Conservation (phyloP, 805 yeast genomes). For the Candida pseudoglaebosa region DNA sequence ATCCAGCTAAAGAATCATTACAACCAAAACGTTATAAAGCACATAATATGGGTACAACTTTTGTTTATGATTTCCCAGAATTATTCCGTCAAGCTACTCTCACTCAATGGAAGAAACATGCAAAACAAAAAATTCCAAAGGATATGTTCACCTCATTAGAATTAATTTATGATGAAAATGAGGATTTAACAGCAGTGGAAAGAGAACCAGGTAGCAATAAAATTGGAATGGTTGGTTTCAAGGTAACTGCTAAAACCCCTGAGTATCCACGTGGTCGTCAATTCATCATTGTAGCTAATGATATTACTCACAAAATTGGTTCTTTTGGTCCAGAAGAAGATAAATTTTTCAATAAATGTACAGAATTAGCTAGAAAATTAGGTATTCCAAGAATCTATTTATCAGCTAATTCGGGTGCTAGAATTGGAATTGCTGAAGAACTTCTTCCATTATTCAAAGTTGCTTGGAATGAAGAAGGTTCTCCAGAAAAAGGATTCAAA, state of each 20-base stretch:
- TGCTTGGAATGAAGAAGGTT: slow-evolving; percentile 79
- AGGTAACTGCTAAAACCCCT: slow-evolving; percentile 86
- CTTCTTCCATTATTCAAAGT: slow-evolving; percentile 83
- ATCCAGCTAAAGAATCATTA: slow-evolving; percentile 95
- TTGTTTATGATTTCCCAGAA: slow-evolving; percentile 98
- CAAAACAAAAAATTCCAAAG: slow-evolving; percentile 61
- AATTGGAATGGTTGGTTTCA: slow-evolving; percentile 97
- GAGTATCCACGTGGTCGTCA: slow-evolving; percentile 97
- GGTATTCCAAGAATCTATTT: slow-evolving; percentile 95
- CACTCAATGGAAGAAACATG: slow-evolving; percentile 75
- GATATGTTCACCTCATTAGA: slow-evolving; percentile 78
- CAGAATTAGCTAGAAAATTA: slow-evolving; percentile 82
- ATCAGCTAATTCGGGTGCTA: slow-evolving; percentile 98
- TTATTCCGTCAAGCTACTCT: slow-evolving; percentile 89
- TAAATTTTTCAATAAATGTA: slow-evolving; percentile 83
- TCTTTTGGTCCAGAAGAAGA: slow-evolving; percentile 98
- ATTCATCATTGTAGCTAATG: slow-evolving; percentile 90
- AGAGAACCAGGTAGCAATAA: slow-evolving; percentile 96
- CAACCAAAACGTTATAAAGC: slow-evolving; percentile 99
- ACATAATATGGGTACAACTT: slow-evolving; percentile 96
- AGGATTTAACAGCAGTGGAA: slow-evolving; percentile 77
- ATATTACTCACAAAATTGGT: slow-evolving; percentile 96
- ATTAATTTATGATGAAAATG: slow-evolving; percentile 78
- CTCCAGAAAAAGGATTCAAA: slow-evolving; percentile 82
- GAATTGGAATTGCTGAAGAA: slow-evolving; percentile 98